phyloP scores from a whole-genome alignment of 176 grass and related monocot genomes.

The Avena atlantica region DNA sequence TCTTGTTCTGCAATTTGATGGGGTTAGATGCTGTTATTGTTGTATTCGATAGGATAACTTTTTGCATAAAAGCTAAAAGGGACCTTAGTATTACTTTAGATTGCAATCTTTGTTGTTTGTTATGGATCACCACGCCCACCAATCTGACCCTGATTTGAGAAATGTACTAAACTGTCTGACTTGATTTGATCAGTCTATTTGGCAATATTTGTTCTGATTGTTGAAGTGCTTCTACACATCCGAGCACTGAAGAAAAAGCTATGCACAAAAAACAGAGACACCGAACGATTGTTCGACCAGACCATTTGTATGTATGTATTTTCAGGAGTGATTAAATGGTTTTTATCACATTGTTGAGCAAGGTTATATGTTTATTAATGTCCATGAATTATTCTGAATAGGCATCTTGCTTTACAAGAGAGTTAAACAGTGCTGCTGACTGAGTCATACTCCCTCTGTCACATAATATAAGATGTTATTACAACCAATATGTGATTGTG shows the following conservation, averaged over 20 bases:
- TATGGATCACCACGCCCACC: neutral
- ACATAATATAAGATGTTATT: no score
- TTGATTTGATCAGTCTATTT: constrained; percentile 4
- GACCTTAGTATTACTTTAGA: neutral
- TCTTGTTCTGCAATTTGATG: constrained; percentile 23
- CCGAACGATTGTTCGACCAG: neutral
- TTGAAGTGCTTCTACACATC: neutral
- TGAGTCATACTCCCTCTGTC: no score
- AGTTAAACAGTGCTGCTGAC: constrained; percentile 13
- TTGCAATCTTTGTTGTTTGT: neutral
- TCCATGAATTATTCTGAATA: neutral
- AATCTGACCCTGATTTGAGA: neutral
- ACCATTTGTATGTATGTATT: neutral
- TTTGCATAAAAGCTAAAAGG: neutral
- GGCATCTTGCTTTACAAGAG: constrained; percentile 13
- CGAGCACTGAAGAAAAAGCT: constrained; percentile 18
- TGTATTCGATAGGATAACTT: neutral
- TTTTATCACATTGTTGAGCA: neutral
- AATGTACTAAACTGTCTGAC: neutral
- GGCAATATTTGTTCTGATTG: neutral
- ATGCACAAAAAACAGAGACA: neutral
- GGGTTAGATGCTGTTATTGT: neutral
- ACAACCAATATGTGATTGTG: no score
- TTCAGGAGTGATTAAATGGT: neutral
- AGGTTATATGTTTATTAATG: constrained; percentile 21